Evolutionary conservation across 2,329 filamentous ascomycete genomes (phyloP), one percentile per base, ranked within the genome.

Genomic region (Mycogone perniciosa): DNA sequence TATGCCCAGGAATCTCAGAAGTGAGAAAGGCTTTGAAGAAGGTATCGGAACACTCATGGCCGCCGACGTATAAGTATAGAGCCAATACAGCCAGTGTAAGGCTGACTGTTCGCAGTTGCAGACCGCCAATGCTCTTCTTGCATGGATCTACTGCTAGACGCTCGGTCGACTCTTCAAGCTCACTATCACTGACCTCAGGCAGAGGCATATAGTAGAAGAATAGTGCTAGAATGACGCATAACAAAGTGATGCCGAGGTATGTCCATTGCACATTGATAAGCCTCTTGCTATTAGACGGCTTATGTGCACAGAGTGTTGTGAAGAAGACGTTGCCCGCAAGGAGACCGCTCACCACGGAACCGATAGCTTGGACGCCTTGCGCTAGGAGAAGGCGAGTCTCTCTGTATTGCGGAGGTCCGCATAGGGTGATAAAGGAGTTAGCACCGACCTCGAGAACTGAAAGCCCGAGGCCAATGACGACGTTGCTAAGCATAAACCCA

Each of bases 211-310:
- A 86, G 62, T 80, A 85, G 63, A 86, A 84, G 62, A 85, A 80
- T 4, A 85, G 70, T 0, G 82, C 86, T 3, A 95, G 74, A 3
- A 80, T 72, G 46, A 85, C 86, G 52, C 86, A 88, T 50, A 90
- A 84, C 29, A 86, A 73, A 0, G 87, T 88, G 54, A 92, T 85
- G 50, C 84, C 85, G n/a, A 93, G 77, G 59, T 93, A 93, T 0
- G 88, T 87, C 85, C 86, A 95, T 66, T 93, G 89, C 2, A 92
- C 86, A 54, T 86, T 82, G 55, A 87, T 77, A 3, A 93, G 75
- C 1, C 78, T 79, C 31, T 74, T 64, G 33, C 62, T 67, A 39
- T 59, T 61, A 9, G 45, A 58, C 20, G 54, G 52, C 8, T 57
- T 57, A 11, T 60, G 52, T 20, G 59, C 62, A 33, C 76, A 71